phyloP scores from a whole-genome alignment of 495 filamentous ascomycete species.

The Corynascus novoguineensis region DNA sequence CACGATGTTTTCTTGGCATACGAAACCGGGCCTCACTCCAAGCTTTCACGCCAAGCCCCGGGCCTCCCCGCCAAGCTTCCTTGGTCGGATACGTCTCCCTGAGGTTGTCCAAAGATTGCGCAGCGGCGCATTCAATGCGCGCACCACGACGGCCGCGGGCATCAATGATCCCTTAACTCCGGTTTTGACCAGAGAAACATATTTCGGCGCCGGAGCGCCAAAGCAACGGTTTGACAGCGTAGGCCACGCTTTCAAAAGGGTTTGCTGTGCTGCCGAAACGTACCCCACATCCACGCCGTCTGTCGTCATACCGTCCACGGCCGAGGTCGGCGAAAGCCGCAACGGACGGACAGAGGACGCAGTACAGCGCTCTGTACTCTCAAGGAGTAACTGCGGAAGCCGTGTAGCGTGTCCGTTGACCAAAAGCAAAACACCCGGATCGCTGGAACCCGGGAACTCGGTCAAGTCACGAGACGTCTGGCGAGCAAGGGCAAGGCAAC shows the following conservation, averaged over 20 bases:
- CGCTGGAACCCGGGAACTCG: not conserved
- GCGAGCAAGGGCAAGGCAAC: not conserved
- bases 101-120: constrained; percentile 8
- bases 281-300: not conserved
- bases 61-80: not conserved
- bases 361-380: not conserved
- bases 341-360: no score
- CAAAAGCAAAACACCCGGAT: not conserved
- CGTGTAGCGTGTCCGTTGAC: not conserved
- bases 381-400: no score
- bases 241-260: not conserved
- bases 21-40: not conserved
- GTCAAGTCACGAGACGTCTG: not conserved
- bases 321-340: not conserved
- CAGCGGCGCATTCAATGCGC: constrained; percentile 20
- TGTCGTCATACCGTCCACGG: constrained; percentile 9
- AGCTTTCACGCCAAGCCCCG: no score
- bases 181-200: not conserved
- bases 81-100: no score
- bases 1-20: constrained; percentile 4
- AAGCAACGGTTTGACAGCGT: not conserved
- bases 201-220: not conserved
- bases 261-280: not conserved
- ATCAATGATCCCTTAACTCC: not conserved
- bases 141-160: not conserved